A percentile compares a stretch with the other conserved stretches of the same genome.
Conservation (phyloP, 768 basidiomycete genomes). For the Dictyophora rubrovolvata region DNA sequence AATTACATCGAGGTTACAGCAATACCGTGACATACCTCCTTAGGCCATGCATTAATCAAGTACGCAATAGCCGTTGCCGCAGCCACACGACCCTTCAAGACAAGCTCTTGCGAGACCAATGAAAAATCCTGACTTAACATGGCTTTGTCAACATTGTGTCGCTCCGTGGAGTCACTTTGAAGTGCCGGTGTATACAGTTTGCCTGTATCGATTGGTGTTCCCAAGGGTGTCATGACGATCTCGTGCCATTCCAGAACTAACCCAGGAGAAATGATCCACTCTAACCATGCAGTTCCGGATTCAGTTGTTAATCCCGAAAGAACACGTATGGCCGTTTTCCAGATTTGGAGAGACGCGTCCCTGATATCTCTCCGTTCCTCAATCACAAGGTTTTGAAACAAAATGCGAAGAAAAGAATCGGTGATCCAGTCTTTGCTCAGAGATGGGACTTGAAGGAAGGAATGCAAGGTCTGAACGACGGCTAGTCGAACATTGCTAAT, state of each 20-base stretch:
- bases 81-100: conserved; percentile 70
- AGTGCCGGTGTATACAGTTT: conserved; percentile 56
- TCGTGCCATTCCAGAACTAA: conserved; percentile 77
- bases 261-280: conserved; percentile 44
- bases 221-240: conserved; percentile 82
- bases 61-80: conserved; percentile 69
- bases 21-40: conserved; percentile 32
- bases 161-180: conserved; percentile 41
- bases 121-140: conserved; percentile 88
- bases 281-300: conserved; percentile 33
- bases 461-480: conserved; percentile 79
- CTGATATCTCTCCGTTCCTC: conserved; percentile 87
- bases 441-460: conserved; percentile 71
- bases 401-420: conserved; percentile 63
- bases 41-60: conserved; percentile 58
- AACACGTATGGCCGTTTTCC: conserved; percentile 60
- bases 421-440: conserved; percentile 76
- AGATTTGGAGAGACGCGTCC: conserved; percentile 57
- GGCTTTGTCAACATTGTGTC: conserved; percentile 93
- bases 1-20: background rate
- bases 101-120: conserved; percentile 63
- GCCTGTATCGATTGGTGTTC: conserved; percentile 58
- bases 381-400: conserved; percentile 89
- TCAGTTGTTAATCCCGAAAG: conserved; percentile 18
- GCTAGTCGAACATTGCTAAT: conserved; percentile 88